Percentiles rank a stretch among this genome's conserved stretches.
Evolutionary conservation across 2,329 filamentous ascomycete species (phyloP).

Genomic region (Pseudogymnoascus sp.): DNA sequence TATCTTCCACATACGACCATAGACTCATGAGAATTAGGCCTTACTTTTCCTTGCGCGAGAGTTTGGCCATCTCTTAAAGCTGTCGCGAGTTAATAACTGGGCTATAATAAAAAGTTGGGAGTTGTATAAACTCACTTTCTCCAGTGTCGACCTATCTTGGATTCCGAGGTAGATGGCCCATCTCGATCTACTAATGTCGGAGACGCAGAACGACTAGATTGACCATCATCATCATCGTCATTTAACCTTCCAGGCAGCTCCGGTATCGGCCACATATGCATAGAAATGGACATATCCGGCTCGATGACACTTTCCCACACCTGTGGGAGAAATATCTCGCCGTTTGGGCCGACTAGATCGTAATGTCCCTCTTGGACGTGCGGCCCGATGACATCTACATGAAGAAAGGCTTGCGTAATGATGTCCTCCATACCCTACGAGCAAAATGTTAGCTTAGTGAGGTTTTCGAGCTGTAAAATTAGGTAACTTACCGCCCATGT

Average conservation of each 20-base stretch:
- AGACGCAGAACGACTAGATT: background rate
- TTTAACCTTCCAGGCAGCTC: constrained; percentile 25
- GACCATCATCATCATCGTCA: background rate
- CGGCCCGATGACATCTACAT: constrained; percentile 64
- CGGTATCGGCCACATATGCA: constrained; percentile 54
- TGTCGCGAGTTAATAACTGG: background rate
- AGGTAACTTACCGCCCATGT: constrained; percentile 47
- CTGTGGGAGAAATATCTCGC: constrained; percentile 68
- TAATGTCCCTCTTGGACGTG: constrained; percentile 70
- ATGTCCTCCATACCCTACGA: constrained; percentile 69
- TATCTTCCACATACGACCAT: background rate
- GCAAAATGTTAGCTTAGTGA: constrained; percentile 11
- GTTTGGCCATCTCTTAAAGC: background rate
- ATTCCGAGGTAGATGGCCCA: background rate
- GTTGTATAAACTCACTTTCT: background rate
- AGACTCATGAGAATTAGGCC: background rate
- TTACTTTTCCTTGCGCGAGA: background rate
- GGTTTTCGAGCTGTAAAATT: background rate
- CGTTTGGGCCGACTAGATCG: constrained; percentile 60
- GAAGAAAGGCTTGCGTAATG: constrained; percentile 72
- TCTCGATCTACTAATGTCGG: background rate
- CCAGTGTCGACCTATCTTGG: background rate
- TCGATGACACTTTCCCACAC: constrained; percentile 74
- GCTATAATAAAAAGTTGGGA: background rate
- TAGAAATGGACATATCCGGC: constrained; percentile 60